Conservation (phyloP, 495 filamentous ascomycete genomes). For the Podospora sp. region DNA sequence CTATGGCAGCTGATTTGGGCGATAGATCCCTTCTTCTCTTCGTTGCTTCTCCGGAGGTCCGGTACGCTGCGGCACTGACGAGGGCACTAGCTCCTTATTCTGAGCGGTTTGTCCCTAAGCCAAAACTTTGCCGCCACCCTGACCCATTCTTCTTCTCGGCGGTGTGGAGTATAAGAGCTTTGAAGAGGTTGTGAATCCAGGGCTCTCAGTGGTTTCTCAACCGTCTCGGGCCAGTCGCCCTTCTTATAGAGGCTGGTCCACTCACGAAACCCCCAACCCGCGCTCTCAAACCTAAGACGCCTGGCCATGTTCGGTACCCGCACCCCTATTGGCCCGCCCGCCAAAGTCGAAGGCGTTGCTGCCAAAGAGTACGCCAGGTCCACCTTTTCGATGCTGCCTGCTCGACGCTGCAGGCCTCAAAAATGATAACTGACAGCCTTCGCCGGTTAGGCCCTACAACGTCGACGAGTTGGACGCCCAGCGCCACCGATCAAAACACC, state of each 20-base stretch:
- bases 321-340: neutral
- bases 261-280: neutral
- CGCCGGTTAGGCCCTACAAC: slow-evolving; percentile 7
- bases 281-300: neutral
- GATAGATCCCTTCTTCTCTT: neutral
- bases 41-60: neutral
- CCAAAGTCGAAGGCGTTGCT: slow-evolving; percentile 7
- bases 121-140: neutral
- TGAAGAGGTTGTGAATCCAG: neutral
- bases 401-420: neutral
- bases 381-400: slow-evolving; percentile 12
- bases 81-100: neutral
- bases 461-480: slow-evolving; percentile 8
- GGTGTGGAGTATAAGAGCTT: neutral
- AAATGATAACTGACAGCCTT: slow-evolving; percentile 31
- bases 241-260: neutral
- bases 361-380: neutral
- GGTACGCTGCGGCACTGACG: neutral
- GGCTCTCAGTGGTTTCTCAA: neutral
- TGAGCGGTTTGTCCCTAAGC: neutral
- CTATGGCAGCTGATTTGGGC: neutral
- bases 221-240: neutral
- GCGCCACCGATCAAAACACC: neutral
- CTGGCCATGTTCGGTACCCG: neutral
- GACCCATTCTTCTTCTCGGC: neutral